Conservation (phyloP, 495 filamentous ascomycete species). For the Evernia prunastri region DNA sequence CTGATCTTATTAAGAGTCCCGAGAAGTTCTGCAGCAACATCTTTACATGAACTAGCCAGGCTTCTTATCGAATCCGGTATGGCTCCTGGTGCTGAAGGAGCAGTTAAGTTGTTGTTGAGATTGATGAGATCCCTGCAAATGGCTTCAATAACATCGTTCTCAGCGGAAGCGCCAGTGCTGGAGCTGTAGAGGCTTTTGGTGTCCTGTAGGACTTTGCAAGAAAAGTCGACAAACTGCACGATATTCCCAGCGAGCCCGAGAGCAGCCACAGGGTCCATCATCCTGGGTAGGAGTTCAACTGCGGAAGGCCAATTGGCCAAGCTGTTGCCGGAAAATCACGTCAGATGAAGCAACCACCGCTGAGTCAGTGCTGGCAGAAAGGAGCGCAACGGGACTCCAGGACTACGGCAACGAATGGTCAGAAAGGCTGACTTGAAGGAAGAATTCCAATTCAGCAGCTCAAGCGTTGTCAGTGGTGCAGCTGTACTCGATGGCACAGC, state of each 20-base stretch:
- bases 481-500: too few relatives aligned
- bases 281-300: not conserved
- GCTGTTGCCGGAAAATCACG: too few relatives aligned
- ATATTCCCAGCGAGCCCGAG: slow-evolving; percentile 35
- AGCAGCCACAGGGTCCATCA: slow-evolving; percentile 37
- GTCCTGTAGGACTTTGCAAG: slow-evolving; percentile 29
- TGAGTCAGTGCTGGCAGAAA: too few relatives aligned
- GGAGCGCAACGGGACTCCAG: too few relatives aligned
- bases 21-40: slow-evolving; percentile 10
- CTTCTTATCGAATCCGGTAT: slow-evolving; percentile 1
- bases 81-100: not conserved
- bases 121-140: slow-evolving; percentile 21
- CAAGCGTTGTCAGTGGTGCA: too few relatives aligned
- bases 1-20: slow-evolving; percentile 6
- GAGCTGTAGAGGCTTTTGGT: slow-evolving; percentile 29
- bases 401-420: too few relatives aligned
- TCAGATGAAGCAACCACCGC: too few relatives aligned
- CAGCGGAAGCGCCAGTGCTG: slow-evolving; percentile 23
- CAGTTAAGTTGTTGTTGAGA: slow-evolving; percentile 28
- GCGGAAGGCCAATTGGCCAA: too few relatives aligned
- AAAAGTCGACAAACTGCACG: slow-evolving; percentile 36
- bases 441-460: too few relatives aligned
- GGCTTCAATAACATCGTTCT: slow-evolving; percentile 25
- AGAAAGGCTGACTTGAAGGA: too few relatives aligned
- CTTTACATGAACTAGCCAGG: slow-evolving; percentile 18